Percentiles rank a stretch among this genome's conserved stretches.
Evolutionary conservation across 768 basidiomycete species (phyloP).

Genomic region (Suillus discolor): DNA sequence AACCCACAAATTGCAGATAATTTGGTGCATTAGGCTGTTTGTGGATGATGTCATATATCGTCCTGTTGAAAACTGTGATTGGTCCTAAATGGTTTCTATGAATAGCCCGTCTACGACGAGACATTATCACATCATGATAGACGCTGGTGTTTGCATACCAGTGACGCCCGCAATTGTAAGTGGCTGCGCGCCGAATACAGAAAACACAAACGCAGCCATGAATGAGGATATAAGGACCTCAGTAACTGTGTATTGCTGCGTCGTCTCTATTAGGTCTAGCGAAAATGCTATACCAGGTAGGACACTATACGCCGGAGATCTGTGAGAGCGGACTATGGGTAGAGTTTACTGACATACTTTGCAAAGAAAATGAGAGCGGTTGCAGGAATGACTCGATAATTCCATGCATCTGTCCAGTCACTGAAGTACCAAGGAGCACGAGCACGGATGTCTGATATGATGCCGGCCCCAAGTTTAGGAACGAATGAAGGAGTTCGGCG

Average conservation of each 20-base stretch:
- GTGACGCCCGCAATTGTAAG: constrained; percentile 92
- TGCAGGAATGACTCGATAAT: constrained; percentile 87
- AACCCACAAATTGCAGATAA: constrained; percentile 87
- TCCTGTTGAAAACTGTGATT: constrained; percentile 92
- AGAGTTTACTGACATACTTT: constrained; percentile 52
- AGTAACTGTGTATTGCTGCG: constrained; percentile 84
- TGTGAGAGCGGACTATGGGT: constrained; percentile 2
- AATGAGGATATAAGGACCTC: constrained; percentile 85
- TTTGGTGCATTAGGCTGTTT: constrained; percentile 59
- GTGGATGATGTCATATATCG: constrained; percentile 76
- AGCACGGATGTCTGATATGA: constrained; percentile 67
- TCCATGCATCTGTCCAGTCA: constrained; percentile 93
- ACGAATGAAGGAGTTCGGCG: constrained; percentile 17
- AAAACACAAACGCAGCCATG: constrained; percentile 88
- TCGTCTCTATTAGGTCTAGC: constrained; percentile 89
- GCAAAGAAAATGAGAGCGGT: constrained; percentile 86
- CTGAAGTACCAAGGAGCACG: constrained; percentile 79
- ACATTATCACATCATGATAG: background rate
- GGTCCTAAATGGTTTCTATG: constrained; percentile 56
- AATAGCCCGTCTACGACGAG: background rate
- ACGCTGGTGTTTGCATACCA: constrained; percentile 41
- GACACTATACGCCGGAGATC: constrained; percentile 46
- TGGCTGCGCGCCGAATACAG: constrained; percentile 87
- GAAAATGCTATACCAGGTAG: constrained; percentile 92
- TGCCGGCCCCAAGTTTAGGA: constrained; percentile 55